phyloP scores from a whole-genome alignment of 768 basidiomycete species.

The Trametes punicea region DNA sequence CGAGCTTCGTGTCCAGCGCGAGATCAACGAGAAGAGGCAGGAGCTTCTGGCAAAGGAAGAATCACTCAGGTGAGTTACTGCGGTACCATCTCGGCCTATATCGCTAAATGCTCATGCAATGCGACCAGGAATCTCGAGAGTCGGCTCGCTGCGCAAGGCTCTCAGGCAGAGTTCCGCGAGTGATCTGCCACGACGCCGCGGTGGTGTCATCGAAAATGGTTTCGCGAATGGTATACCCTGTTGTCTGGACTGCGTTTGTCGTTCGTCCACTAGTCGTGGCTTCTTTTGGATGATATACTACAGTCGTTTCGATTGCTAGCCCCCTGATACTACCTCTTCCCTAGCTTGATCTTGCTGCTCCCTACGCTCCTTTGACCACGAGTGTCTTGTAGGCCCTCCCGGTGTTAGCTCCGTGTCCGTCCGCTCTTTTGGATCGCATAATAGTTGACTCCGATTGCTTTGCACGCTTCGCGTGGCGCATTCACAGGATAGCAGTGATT shows the following conservation, averaged over 20 bases:
- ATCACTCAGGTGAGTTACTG: conserved; percentile 64
- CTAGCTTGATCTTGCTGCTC: conserved; percentile 2
- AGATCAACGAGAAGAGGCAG: conserved; percentile 97
- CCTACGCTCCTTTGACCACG: conserved; percentile 1
- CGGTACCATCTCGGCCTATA: conserved; percentile 6
- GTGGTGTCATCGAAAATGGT: conserved; percentile 20
- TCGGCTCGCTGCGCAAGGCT: conserved; percentile 85
- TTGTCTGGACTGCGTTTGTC: conserved; percentile 16
- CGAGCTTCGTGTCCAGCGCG: conserved; percentile 95
- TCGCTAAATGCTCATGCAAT: conserved; percentile 4
- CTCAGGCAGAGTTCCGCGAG: conserved; percentile 74
- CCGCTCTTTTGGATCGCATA: conserved; percentile 19
- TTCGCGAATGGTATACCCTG: conserved; percentile 30
- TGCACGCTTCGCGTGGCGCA: neutral
- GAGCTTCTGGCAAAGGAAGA: conserved; percentile 96
- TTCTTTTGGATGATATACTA: conserved; percentile 18
- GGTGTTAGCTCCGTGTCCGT: conserved; percentile 12
- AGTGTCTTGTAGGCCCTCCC: conserved; percentile 11
- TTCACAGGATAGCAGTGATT: neutral
- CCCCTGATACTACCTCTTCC: neutral
- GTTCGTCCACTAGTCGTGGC: conserved; percentile 18
- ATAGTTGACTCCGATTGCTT: conserved; percentile 14
- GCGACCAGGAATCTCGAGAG: conserved; percentile 79
- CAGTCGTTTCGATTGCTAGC: conserved; percentile 13
- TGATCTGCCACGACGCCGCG: conserved; percentile 32